A percentile compares a stretch with the other conserved stretches of the same genome.
Conservation (phyloP, 495 filamentous ascomycete genomes). For the Penicillium chermesinum region DNA sequence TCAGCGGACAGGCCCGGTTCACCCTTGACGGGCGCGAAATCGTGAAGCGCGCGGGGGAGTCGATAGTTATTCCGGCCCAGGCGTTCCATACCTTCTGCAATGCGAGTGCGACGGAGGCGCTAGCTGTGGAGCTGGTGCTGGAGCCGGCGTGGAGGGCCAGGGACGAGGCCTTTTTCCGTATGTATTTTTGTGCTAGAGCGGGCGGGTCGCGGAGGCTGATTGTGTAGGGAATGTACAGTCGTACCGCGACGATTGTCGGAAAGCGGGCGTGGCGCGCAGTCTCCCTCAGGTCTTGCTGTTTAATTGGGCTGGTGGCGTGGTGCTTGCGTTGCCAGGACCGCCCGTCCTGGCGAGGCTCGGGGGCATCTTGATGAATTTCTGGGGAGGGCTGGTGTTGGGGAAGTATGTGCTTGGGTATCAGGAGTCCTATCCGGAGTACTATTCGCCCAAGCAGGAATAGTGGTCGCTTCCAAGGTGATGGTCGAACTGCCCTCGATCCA, state of each 20-base stretch:
- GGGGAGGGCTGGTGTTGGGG: constrained; percentile 7
- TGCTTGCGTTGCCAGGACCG: constrained; percentile 10
- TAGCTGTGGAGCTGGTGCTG: constrained; percentile 10
- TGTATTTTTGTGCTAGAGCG: not conserved
- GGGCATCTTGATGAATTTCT: constrained; percentile 8
- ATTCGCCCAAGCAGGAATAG: constrained; percentile 4
- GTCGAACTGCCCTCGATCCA: too few relatives aligned
- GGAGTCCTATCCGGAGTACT: constrained; percentile 12
- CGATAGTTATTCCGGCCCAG: constrained; percentile 4
- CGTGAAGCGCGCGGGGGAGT: constrained; percentile 4
- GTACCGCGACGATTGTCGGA: constrained; percentile 14
- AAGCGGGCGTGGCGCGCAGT: constrained; percentile 7
- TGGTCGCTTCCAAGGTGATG: too few relatives aligned
- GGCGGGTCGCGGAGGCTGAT: too few relatives aligned
- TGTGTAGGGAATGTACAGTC: constrained; percentile 13
- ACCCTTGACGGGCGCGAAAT: constrained; percentile 1
- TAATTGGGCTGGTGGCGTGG: constrained; percentile 12
- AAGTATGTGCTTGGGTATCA: constrained; percentile 14
- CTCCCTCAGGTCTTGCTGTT: constrained; percentile 10
- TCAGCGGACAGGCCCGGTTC: constrained; percentile 7
- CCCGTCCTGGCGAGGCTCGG: not conserved
- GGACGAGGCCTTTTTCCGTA: constrained; percentile 14
- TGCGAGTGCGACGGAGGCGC: constrained; percentile 2
- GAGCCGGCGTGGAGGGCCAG: constrained; percentile 4
- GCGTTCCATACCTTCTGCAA: constrained; percentile 13